These are phyloP conservation scores for Cydonia oblonga DNA, from an alignment of 331 rosid species.

Conservation along the genomic window DNA sequence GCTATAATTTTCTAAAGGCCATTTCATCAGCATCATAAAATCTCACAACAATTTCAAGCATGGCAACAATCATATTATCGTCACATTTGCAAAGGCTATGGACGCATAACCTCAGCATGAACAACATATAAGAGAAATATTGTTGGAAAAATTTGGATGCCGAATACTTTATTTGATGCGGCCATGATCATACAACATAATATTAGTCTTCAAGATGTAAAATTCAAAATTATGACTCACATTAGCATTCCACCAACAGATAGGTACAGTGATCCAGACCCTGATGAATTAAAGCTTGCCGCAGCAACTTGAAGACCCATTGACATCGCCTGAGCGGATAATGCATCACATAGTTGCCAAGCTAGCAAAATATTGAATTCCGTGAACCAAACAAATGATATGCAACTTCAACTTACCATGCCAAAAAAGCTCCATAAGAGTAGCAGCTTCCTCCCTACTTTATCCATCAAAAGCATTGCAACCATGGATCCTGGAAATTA, in stretches of 20 bases:
- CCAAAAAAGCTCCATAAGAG: constrained; percentile 90
- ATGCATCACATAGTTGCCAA: neutral
- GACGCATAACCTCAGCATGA: neutral
- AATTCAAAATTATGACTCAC: constrained; percentile 46
- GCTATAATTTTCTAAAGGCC: neutral
- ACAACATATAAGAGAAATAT: neutral
- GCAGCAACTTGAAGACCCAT: constrained; percentile 69
- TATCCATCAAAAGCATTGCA: constrained; percentile 87
- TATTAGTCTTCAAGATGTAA: neutral
- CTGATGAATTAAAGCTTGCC: constrained; percentile 43
- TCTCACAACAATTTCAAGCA: neutral
- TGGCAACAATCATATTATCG: neutral
- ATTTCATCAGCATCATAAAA: neutral
- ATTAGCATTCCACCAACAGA: constrained; percentile 89
- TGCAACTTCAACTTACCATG: constrained; percentile 50
- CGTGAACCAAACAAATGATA: neutral
- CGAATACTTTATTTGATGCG: neutral
- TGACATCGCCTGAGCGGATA: constrained; percentile 49
- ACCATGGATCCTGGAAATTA: constrained; percentile 58
- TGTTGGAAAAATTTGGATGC: neutral
- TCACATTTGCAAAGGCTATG: neutral
- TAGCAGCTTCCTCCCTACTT: constrained; percentile 78
- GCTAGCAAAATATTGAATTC: neutral
- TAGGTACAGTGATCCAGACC: constrained; percentile 43
- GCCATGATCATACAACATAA: neutral